A percentile compares a stretch with the other conserved stretches of the same genome.
Conservation (phyloP, 1,284 basidiomycete species). For the Takashimella koratensis region DNA sequence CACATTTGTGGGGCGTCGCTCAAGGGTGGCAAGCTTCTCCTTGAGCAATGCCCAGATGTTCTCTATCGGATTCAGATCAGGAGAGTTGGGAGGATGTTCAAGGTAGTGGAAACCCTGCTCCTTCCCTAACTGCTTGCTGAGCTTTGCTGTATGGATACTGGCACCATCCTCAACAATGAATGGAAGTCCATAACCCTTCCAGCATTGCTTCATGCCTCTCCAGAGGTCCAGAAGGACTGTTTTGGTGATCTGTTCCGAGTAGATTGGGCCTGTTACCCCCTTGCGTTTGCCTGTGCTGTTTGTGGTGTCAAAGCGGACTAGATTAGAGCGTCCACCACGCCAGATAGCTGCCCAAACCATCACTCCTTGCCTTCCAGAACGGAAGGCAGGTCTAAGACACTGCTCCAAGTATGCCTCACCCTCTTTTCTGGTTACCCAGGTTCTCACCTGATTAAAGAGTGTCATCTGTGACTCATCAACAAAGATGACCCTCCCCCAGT, state of each 20-base stretch:
- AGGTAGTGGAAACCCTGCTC: slow-evolving; percentile 6
- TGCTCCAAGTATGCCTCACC: slow-evolving; percentile 5
- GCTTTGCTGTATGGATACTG: slow-evolving; percentile 8
- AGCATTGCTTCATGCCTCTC: slow-evolving; percentile 8
- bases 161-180: slow-evolving; percentile 15
- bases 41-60: slow-evolving; percentile 23
- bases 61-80: slow-evolving; percentile 24
- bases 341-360: slow-evolving; percentile 20
- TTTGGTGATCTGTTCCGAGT: slow-evolving; percentile 19
- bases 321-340: slow-evolving; percentile 13
- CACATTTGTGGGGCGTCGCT: slow-evolving; percentile 10
- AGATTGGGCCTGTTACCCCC: slow-evolving; percentile 15
- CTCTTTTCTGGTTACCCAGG: slow-evolving; percentile 10
- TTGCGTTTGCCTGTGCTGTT: slow-evolving; percentile 11
- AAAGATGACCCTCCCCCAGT: slow-evolving; percentile 13
- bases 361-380: neutral
- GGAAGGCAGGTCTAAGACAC: slow-evolving; percentile 6
- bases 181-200: slow-evolving; percentile 11
- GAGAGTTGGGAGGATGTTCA: slow-evolving; percentile 17
- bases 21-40: slow-evolving; percentile 1
- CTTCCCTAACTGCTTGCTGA: neutral
- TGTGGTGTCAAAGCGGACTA: slow-evolving; percentile 11
- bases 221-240: slow-evolving; percentile 8
- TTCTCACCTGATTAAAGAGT: slow-evolving; percentile 3
- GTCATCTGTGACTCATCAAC: slow-evolving; percentile 11